phyloP scores from a whole-genome alignment of 108 stramenopile genomes.

The Skeletonema tropicum region DNA sequence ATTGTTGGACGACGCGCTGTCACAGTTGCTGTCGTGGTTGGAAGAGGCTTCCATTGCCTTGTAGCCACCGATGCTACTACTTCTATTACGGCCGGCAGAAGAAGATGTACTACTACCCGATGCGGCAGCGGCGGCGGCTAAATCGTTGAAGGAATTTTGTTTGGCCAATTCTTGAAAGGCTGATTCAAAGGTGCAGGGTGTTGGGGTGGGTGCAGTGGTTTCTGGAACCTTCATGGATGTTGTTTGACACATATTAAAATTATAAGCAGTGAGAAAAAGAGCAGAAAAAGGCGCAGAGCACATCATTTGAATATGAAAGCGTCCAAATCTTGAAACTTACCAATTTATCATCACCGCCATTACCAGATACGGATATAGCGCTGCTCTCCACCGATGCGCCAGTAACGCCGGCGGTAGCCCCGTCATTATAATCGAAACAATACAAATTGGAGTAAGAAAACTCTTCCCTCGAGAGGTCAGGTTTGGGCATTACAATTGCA shows the following conservation, averaged over 20 bases:
- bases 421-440: neutral
- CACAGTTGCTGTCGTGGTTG: neutral
- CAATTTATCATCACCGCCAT: neutral
- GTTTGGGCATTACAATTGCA: constrained; percentile 36
- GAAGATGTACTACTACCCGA: neutral
- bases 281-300: no score
- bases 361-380: neutral
- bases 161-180: neutral
- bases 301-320: neutral
- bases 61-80: neutral
- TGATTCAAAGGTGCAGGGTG: neutral
- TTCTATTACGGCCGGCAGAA: neutral
- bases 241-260: no score
- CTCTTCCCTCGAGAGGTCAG: constrained; percentile 20
- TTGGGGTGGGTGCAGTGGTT: neutral
- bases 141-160: neutral
- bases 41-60: neutral
- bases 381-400: neutral
- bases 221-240: no score
- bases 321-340: neutral
- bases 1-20: neutral
- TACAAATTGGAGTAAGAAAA: constrained; percentile 27
- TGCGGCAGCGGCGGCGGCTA: neutral
- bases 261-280: no score
- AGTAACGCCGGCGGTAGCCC: neutral